Evolutionary conservation across 75 land plant genomes (phyloP), one percentile per base, ranked within the genome.

Genomic region (Ceratopteris richardii): DNA sequence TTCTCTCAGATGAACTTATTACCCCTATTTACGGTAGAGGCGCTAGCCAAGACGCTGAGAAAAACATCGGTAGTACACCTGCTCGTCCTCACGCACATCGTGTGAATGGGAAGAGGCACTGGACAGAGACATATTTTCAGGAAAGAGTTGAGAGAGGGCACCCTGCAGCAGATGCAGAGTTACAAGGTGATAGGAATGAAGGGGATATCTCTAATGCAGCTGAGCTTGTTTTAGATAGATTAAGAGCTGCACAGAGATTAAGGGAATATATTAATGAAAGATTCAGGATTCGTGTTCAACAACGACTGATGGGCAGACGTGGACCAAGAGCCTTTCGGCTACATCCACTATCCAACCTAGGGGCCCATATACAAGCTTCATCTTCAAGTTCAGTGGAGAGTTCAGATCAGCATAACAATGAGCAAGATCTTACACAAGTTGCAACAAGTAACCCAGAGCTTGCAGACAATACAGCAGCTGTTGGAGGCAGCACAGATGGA

Each of bases 21-120:
- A 83, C 76, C 10, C 96, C 96, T 17, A 85, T 90, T 27, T 90
- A 81, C 70, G 96, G 90, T 17, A 67, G 90, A 43, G 96, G 84
- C 1, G 4, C 28, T 24, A 4, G 14, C 27, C 14, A 52, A 23
- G 54, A 23, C 25, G 14, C 29, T 3, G 54, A 52, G 18, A 52
- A 26, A 26, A 11, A 18, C 9, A 22, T 1, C 13, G 28, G 54
- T 52, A 52, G 23, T 23, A 52, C 28, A 2, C 54, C 54, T 24
- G 12, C 54, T 4, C 54, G 54, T 21, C 54, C 54, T 52, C 54
- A 52, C 23, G 54, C 54, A 24, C 54, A 26, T 13, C 25, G 54
- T 13, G 23, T 52, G 29, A 52, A 26, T 52, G 54, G 13, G 2
- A 52, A 52, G 25, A 52, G 54, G 54, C 24, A 14, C 28, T 52